Evolutionary conservation across 768 basidiomycete species (phyloP), one percentile per base, ranked within the genome.

Genomic region (Mycena galericulata): DNA sequence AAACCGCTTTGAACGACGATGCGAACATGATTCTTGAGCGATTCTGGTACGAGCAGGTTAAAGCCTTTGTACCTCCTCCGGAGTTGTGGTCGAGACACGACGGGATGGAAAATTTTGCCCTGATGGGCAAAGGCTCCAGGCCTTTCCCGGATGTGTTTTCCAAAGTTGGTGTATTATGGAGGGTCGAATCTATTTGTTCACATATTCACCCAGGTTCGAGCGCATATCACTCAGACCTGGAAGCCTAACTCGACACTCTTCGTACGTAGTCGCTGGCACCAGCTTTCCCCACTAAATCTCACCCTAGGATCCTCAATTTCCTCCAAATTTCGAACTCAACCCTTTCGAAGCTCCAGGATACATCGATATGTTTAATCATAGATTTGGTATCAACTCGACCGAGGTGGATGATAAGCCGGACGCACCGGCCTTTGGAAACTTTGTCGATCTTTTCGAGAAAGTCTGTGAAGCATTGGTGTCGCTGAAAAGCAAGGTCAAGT

Each of bases 201-300:
- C 34, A 29, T 14, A 20, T 29, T 4, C 11, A n/a, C 30, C 36
- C 18, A 65, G 63, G 32, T 65, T 15, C 18, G 22, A 22, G 46
- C 38, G 15, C 54, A 57, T 49, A 50, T 65, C 47, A 50, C 49
- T 14, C 20, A 40, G 26, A 57, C 55, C 24, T 65, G 63, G 63
- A 57, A 65, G 29, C 63, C 63, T 2, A 65, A 65, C 18, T 56
- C 55, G 46, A 65, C 63, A 5, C 63, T 65, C 46, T 65, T 65
- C 18, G 63, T 65, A 57, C 36, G 63, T 12, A n/a, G 4, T 6
- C 27, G 15, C 32, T 22, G 10, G 1, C 22, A 41, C 3, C 6
- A 4, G n/a, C 34, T 38, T 3, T 30, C 7, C 24, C 6, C 47
- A 26, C 10, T 27, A 4, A 38, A 9, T 22, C 2, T n/a, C 20